Evolutionary conservation across 495 filamentous ascomycete species (phyloP).

Genomic region (Hypomontagnella submonticulosa): DNA sequence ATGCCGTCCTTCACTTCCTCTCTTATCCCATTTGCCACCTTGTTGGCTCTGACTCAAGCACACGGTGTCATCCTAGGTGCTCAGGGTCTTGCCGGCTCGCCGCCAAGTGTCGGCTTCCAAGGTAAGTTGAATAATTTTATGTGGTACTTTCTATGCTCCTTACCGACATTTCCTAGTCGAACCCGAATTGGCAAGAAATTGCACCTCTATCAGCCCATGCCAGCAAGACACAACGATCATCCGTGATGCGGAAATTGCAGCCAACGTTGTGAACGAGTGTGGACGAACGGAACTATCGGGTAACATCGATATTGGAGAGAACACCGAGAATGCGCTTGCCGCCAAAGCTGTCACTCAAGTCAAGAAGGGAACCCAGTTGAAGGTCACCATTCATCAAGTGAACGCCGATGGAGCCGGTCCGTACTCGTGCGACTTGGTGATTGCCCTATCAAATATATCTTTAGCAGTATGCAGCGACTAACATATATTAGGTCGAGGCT

Average conservation of each 20-base stretch:
- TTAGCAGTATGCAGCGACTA: background rate
- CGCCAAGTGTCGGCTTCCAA: slow-evolving; percentile 57
- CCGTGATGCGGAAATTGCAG: slow-evolving; percentile 60
- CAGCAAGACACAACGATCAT: slow-evolving; percentile 65
- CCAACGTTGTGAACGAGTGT: slow-evolving; percentile 60
- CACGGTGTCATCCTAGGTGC: slow-evolving; percentile 59
- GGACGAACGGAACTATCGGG: slow-evolving; percentile 62
- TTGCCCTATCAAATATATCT: background rate
- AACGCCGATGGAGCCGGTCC: slow-evolving; percentile 67
- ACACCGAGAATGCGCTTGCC: slow-evolving; percentile 61
- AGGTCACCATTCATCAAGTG: slow-evolving; percentile 63
- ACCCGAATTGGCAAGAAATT: slow-evolving; percentile 56
- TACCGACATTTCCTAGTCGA: slow-evolving; percentile 45
- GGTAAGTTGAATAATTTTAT: slow-evolving; percentile 30
- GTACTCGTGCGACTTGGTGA: slow-evolving; percentile 59
- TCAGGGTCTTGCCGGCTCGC: slow-evolving; percentile 54
- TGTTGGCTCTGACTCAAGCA: slow-evolving; percentile 50
- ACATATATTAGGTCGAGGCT: slow-evolving; percentile 48
- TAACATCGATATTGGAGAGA: slow-evolving; percentile 66
- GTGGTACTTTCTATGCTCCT: background rate
- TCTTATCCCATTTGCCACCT: slow-evolving; percentile 49
- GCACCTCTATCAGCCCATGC: slow-evolving; percentile 63
- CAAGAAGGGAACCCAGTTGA: slow-evolving; percentile 49
- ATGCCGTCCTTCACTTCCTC: slow-evolving; percentile 47
- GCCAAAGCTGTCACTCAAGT: slow-evolving; percentile 58